A percentile compares a stretch with the other conserved stretches of the same genome.
These are phyloP conservation scores for Exidia glandulosa DNA, from an alignment of 768 basidiomycete genomes.

Conservation along the genomic window DNA sequence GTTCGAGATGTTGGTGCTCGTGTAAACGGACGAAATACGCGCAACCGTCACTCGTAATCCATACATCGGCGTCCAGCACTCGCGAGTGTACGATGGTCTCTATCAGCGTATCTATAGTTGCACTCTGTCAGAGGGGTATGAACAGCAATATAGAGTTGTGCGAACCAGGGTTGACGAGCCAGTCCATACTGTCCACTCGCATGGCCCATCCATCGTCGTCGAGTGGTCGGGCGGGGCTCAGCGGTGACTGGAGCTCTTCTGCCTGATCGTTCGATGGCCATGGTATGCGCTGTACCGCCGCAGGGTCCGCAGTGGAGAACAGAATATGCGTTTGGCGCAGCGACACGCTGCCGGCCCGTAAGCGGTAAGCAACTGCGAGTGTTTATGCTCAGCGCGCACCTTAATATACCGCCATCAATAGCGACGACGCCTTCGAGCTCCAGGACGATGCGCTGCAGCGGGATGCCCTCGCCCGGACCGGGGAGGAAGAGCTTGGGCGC, in stretches of 20 bases:
- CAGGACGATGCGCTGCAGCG: constrained; percentile 55
- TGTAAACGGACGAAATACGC: constrained; percentile 52
- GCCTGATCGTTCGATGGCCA: constrained; percentile 43
- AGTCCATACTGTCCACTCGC: neutral
- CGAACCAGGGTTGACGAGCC: neutral
- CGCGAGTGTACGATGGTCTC: constrained; percentile 48
- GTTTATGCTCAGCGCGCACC: constrained; percentile 28
- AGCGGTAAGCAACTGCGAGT: neutral
- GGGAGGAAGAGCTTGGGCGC: constrained; percentile 61
- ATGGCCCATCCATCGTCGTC: neutral
- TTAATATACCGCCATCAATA: constrained; percentile 62
- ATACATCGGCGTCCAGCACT: constrained; percentile 55
- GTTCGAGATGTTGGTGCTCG: neutral
- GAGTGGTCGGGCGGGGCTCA: neutral
- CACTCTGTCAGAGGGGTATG: neutral
- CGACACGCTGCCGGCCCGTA: constrained; percentile 43
- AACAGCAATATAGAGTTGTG: too few relatives aligned
- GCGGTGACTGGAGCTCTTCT: constrained; percentile 16
- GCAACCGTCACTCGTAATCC: constrained; percentile 79
- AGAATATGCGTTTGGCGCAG: constrained; percentile 57
- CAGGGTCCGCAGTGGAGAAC: constrained; percentile 65
- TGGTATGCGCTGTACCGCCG: constrained; percentile 72
- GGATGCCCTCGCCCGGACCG: constrained; percentile 70
- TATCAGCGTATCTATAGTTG: constrained; percentile 38
- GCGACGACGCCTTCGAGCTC: constrained; percentile 75